These are phyloP conservation scores for Colletotrichum sp. DNA, from an alignment of 2,329 filamentous ascomycete genomes.

Conservation along the genomic window DNA sequence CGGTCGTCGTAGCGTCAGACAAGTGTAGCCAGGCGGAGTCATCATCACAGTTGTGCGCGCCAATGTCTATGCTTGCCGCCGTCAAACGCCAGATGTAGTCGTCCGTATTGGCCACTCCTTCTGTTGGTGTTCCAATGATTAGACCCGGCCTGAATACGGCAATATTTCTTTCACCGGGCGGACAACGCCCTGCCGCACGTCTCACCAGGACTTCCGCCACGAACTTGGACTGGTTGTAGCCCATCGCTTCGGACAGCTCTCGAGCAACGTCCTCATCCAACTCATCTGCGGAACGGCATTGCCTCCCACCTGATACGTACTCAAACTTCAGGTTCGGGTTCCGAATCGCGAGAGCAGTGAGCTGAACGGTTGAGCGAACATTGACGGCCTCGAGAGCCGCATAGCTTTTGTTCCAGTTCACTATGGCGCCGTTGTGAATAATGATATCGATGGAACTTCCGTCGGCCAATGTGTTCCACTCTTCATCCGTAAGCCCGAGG, in stretches of 20 bases:
- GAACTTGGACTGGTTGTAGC: conserved; percentile 28
- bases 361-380: not conserved
- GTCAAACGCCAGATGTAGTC: conserved; percentile 25
- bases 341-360: not conserved
- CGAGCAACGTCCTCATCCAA: not conserved
- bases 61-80: conserved; percentile 16
- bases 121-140: conserved; percentile 24
- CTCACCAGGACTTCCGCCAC: conserved; percentile 24
- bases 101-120: conserved; percentile 24
- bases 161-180: not conserved
- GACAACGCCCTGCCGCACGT: conserved; percentile 16
- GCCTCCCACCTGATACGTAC: conserved; percentile 1
- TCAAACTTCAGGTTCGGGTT: not conserved
- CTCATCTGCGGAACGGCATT: not conserved
- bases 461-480: not conserved
- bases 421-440: not conserved
- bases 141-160: conserved; percentile 15
- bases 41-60: conserved; percentile 15
- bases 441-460: not conserved
- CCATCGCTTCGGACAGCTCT: conserved; percentile 17
- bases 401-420: conserved; percentile 14
- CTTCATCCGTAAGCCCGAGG: not conserved
- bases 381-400: not conserved
- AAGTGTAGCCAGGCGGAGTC: conserved; percentile 1
- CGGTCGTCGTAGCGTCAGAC: not conserved